phyloP scores from a whole-genome alignment of 371 early-diverging fungal genomes.

The Circinella umbellata region DNA sequence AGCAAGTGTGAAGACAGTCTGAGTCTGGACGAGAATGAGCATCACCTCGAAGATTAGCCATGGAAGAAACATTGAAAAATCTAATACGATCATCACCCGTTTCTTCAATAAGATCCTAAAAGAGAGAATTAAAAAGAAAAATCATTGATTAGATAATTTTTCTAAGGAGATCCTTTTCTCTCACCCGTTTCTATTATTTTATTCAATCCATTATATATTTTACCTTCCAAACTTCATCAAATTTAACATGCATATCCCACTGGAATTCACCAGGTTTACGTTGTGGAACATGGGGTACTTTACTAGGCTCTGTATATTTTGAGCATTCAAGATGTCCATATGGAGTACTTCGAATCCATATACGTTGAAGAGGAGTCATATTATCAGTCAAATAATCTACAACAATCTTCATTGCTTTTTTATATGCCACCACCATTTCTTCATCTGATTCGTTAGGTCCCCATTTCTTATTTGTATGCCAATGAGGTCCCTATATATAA shows the following conservation, averaged over 20 bases:
- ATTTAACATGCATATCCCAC: slow-evolving; percentile 49
- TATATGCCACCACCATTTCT: slow-evolving; percentile 43
- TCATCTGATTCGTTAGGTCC: slow-evolving; percentile 37
- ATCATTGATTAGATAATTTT: too few relatives aligned
- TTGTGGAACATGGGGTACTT: slow-evolving; percentile 35
- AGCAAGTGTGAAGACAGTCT: slow-evolving; percentile 52
- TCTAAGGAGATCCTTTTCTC: neutral
- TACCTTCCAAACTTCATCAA: slow-evolving; percentile 49
- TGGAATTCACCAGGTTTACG: slow-evolving; percentile 46
- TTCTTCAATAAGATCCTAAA: slow-evolving; percentile 27
- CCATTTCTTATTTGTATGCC: slow-evolving; percentile 45
- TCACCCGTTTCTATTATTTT: neutral
- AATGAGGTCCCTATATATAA: slow-evolving; percentile 44
- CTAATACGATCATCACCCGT: slow-evolving; percentile 33
- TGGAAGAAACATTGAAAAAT: slow-evolving; percentile 36
- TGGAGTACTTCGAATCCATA: slow-evolving; percentile 52
- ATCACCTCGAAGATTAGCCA: slow-evolving; percentile 49
- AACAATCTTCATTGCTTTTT: slow-evolving; percentile 32
- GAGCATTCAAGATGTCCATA: slow-evolving; percentile 53
- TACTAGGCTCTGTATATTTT: slow-evolving; percentile 36
- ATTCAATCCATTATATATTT: too few relatives aligned
- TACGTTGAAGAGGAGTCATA: slow-evolving; percentile 38
- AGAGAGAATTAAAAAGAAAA: too few relatives aligned
- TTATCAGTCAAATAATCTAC: slow-evolving; percentile 32
- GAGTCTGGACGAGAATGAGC: slow-evolving; percentile 51